Evolutionary conservation across 2,329 filamentous ascomycete species (phyloP).

Genomic region (Colletotrichum sp.): DNA sequence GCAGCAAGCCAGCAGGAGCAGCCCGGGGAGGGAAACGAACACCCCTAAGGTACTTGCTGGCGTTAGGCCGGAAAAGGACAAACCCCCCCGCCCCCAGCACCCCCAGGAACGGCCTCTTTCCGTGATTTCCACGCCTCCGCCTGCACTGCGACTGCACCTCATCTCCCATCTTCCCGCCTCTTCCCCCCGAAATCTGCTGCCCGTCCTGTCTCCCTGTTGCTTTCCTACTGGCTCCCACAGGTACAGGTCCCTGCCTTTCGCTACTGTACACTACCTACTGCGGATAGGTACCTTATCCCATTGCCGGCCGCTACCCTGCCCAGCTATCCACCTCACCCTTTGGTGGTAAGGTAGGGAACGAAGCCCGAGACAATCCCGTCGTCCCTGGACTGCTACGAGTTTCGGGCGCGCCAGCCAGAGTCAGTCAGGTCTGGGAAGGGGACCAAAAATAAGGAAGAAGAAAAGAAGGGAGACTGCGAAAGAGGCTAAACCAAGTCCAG

Average conservation of each 20-base stretch:
- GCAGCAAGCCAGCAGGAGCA: not conserved
- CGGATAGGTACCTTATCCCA: not conserved
- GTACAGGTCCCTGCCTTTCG: not conserved
- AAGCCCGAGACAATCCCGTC: slow-evolving; percentile 18
- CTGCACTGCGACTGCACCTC: slow-evolving; percentile 6
- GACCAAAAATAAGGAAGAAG: not conserved
- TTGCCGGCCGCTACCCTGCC: not conserved
- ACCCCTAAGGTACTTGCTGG: not conserved
- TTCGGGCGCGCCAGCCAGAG: slow-evolving; percentile 13
- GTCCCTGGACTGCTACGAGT: not conserved
- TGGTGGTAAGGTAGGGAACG: slow-evolving; percentile 2
- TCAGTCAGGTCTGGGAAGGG: slow-evolving; percentile 14
- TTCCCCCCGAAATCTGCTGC: not conserved
- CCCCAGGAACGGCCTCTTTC: slow-evolving; percentile 1
- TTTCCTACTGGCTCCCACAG: not conserved
- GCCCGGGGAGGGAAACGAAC: slow-evolving; percentile 9
- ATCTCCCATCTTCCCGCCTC: not conserved
- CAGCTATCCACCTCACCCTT: not conserved
- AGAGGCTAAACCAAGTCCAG: not conserved
- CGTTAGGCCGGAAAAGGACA: slow-evolving; percentile 6
- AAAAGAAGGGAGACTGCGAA: slow-evolving; percentile 3
- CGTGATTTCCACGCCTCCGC: not conserved
- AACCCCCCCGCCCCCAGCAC: not conserved
- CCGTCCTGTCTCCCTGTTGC: not conserved
- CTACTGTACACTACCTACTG: not conserved